Conservation (phyloP, 805 yeast genomes). For the Dipodascus geniculatus region DNA sequence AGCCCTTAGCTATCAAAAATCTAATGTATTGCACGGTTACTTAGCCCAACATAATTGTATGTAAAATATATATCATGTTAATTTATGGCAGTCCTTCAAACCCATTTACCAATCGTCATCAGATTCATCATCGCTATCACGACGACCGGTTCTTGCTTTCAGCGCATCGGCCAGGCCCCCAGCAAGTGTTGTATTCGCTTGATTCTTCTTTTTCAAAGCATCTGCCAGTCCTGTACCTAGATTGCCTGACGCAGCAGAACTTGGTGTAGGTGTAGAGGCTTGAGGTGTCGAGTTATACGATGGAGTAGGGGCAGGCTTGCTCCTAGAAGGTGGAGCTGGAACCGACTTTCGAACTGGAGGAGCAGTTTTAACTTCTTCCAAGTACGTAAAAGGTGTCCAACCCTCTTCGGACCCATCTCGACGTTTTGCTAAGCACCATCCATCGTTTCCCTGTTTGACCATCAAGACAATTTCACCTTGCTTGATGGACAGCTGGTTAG, state of each 20-base stretch:
- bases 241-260: slow-evolving; percentile 11
- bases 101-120: slow-evolving; percentile 26
- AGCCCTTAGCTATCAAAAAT: not conserved
- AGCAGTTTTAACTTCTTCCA: slow-evolving; percentile 29
- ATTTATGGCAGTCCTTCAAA: not conserved
- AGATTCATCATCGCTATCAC: slow-evolving; percentile 50
- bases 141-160: slow-evolving; percentile 60
- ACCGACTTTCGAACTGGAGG: slow-evolving; percentile 9
- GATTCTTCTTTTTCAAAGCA: slow-evolving; percentile 52
- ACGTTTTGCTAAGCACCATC: slow-evolving; percentile 88
- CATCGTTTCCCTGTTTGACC: slow-evolving; percentile 62
- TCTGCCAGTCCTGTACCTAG: slow-evolving; percentile 53
- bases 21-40: no score
- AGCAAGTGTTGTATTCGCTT: slow-evolving; percentile 51
- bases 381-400: slow-evolving; percentile 96
- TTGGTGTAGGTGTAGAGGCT: slow-evolving; percentile 15
- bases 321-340: slow-evolving; percentile 18
- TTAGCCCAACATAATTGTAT: no score
- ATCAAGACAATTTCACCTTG: slow-evolving; percentile 70
- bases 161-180: slow-evolving; percentile 87
- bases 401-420: slow-evolving; percentile 74
- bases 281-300: slow-evolving; percentile 14
- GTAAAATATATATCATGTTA: no score
- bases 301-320: slow-evolving; percentile 20
- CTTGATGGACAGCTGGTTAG: slow-evolving; percentile 66